Evolutionary conservation across 1,284 basidiomycete species (phyloP), one percentile per base, ranked within the genome.

Genomic region (Hymenochaete sp.): DNA sequence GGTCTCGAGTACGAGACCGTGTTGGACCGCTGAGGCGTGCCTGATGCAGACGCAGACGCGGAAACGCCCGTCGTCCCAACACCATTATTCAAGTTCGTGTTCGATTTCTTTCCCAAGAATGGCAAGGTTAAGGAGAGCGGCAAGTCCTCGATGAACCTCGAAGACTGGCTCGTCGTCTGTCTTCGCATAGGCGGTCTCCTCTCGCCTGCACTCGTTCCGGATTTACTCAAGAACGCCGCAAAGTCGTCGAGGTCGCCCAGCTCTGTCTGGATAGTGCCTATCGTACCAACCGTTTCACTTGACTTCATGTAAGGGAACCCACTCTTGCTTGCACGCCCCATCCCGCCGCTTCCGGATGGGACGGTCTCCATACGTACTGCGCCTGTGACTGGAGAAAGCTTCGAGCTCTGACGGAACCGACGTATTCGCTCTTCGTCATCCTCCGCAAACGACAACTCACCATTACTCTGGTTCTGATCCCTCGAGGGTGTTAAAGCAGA

Each of bases 41-140:
- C 53, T 44, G 40, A 58, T 59, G 25, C 66, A 57, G 29, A 57
- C n/a, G n/a, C n/a, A n/a, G n/a, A n/a, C n/a, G n/a, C n/a, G n/a
- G n/a, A n/a, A n/a, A n/a, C n/a, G n/a, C n/a, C n/a, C n/a, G n/a
- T n/a, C n/a, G n/a, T n/a, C n/a, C n/a, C n/a, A n/a, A n/a, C n/a
- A n/a, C n/a, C n/a, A n/a, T n/a, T n/a, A n/a, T n/a, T n/a, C n/a
- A n/a, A n/a, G n/a, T n/a, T n/a, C n/a, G n/a, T n/a, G n/a, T n/a
- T n/a, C n/a, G n/a, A n/a, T 57, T 38, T 55, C 57, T 39, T 48
- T 11, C 18, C 19, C 26, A 40, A 35, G 35, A 40, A 38, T n/a
- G 67, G 70, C n/a, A n/a, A n/a, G n/a, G n/a, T n/a, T 9, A 67
- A 55, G 24, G 67, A 66, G 29, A 65, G 69, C 26, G 74, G 71